Evolutionary conservation across 345 rosid species (phyloP), one percentile per base, ranked within the genome.

Genomic region (Corchorus capsularis): DNA sequence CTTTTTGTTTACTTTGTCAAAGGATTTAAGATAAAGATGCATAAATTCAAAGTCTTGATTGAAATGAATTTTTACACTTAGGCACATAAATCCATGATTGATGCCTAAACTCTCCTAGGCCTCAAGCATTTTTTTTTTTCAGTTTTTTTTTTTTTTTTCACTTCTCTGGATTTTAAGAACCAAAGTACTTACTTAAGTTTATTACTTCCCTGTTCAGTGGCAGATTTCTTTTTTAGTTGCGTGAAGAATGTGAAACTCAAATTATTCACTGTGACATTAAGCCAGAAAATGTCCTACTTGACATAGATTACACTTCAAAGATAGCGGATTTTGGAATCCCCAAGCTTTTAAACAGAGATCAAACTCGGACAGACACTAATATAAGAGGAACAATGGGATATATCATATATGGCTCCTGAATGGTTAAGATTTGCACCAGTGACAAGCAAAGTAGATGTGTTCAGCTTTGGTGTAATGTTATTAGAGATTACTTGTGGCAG

Each of bases 221-320:
- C 47, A 43, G 47, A 43, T 43, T 43, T 7, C 7, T 43, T 43
- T 43, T 6, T 43, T 79, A 79, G 72, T 53, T 82, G 69, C 85
- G 76, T 3, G 82, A 76, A 16, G 80, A 82, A 66, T 79, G 82
- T 54, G 75, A 72, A 47, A 45, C 79, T 7, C 79, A 46, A 34
- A 79, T 79, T 20, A 82, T 82, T 62, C 85, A 82, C 20, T 79
- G 85, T 34, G 82, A 82, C 69, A 79, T 82, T n/a, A 82, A 82
- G 80, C 85, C 85, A 10, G 41, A 79, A 37, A 82, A 82, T 69
- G 75, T 82, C 7, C 77, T 79, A 35, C 80, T 82, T 14, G 80
- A 82, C 35, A 49, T 3, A 16, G 73, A 82, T 14, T 82, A 67
- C 80, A 72, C 65, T 4, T 76, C 76, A 4, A 82, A 79, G 71